Evolutionary conservation across 2,329 filamentous ascomycete species (phyloP), one percentile per base, ranked within the genome.

Genomic region (Botrytis medusae): DNA sequence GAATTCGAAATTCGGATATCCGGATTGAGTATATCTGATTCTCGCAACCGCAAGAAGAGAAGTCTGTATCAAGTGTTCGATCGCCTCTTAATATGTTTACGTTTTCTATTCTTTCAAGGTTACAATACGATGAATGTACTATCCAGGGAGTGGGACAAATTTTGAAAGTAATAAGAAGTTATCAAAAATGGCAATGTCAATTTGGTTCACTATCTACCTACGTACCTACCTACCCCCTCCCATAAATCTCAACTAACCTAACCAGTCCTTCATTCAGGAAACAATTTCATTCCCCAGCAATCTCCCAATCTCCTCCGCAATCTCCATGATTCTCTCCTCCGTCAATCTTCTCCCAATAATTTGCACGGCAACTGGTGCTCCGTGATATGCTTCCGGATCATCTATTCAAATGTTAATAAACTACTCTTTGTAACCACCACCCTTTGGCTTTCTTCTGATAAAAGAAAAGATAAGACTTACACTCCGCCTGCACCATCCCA

Each of bases 231-330:
- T 25, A 14, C 22, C 22, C 9, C 59, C 34, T n/a, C 34, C 34
- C 22, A 16, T n/a, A 7, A 62, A 62, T 42, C 34, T 62, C 14
- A n/a, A 18, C 37, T 8, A 2, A n/a, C 16, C 14, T 25, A 16
- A n/a, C 5, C 9, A 32, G 14, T 7, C 48, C 12, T 18, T 20
- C 14, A 42, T 8, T 75, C 57, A 76, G 54, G 75, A 74, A 1
- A 77, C 76, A 46, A 75, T 74, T 44, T 78, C 77, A 73, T 82
- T 82, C 0, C 80, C 81, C 40, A 84, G 69, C 18, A 83, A 72
- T 48, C 77, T 79, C 5, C 79, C 80, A 72, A 83, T 77, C 44
- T 81, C 79, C 68, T 81, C 79, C 4, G 81, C 80, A 72, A 83
- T 80, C 22, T 79, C 80, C 78, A 82, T 78, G n/a, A 78, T 71